These are phyloP conservation scores for Rhizopus sp. DNA, from an alignment of 371 early-diverging fungal species.

Conservation along the genomic window DNA sequence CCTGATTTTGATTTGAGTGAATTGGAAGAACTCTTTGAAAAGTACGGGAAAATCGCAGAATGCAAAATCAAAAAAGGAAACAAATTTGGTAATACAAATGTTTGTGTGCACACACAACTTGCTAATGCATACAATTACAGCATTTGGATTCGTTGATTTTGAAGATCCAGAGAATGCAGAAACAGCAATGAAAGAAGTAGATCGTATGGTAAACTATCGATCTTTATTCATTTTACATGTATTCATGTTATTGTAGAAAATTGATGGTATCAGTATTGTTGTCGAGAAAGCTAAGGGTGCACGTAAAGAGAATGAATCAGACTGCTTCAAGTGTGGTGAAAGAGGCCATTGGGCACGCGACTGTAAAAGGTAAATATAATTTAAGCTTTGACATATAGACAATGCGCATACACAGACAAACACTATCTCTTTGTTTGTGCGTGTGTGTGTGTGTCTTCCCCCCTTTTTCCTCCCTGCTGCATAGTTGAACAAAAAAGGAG, in stretches of 20 bases:
- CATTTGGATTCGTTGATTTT: slow-evolving; percentile 66
- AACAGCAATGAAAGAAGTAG: slow-evolving; percentile 64
- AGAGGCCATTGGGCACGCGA: slow-evolving; percentile 42
- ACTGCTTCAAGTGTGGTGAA: slow-evolving; percentile 64
- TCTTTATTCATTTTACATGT: background rate
- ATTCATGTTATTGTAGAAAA: slow-evolving; percentile 15
- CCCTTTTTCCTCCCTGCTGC: background rate
- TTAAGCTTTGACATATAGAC: background rate
- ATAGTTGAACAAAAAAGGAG: background rate
- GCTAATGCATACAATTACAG: slow-evolving; percentile 18
- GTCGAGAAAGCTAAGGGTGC: slow-evolving; percentile 66
- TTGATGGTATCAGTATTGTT: slow-evolving; percentile 60
- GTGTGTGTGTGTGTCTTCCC: background rate
- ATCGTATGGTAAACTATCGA: slow-evolving; percentile 45
- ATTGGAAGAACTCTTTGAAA: slow-evolving; percentile 66
- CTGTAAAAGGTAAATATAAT: slow-evolving; percentile 25
- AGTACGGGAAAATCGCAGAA: slow-evolving; percentile 65
- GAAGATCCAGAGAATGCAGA: slow-evolving; percentile 70
- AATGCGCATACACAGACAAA: no score
- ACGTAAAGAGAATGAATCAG: slow-evolving; percentile 49
- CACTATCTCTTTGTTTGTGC: no score
- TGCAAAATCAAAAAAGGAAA: slow-evolving; percentile 56
- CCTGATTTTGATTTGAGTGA: slow-evolving; percentile 63
- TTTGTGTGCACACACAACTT: background rate
- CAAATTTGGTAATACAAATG: slow-evolving; percentile 20